Evolutionary conservation across 331 rosid species (phyloP), one percentile per base, ranked within the genome.

Genomic region (Arachis monticola): DNA sequence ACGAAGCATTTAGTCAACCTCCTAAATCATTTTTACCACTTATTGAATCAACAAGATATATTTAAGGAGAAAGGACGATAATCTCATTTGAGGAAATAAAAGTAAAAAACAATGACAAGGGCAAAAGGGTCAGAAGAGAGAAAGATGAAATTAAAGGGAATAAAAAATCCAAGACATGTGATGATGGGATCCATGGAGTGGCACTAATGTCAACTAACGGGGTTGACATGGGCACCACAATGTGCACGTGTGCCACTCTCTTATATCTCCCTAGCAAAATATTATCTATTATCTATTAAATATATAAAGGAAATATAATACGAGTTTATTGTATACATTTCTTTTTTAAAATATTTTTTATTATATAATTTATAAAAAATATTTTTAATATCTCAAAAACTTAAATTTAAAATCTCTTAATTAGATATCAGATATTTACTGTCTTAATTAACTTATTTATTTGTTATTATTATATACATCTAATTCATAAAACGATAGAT

Each of bases 191-290:
- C 56, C 1, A 45, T 60, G 63, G 70, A 44, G 66, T 55, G 68
- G 59, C 68, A 75, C 74, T 78, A 81, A 83, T 85, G 91, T 86
- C 91, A 76, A 79, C 80, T 90, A 76, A 79, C 80, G 72, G 84
- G 79, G 93, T 92, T 92, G 97, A 92, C 92, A 88, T 85, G 88
- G 79, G 76, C 59, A 60, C 84, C 88, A 64, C 89, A 41, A 80
- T 84, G 83, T 77, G 94, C 98, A 93, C 98, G 98, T 89, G 98
- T 88, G 96, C 64, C 92, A 83, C 38, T 11, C 5, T 53, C 27
- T 35, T 35, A 17, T 17, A 17, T 17, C 22, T 17, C 22, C 22
- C 22, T 17, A 17, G 22, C 22, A 17, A 17, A 17, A 17, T 17
- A 17, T 17, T 17, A 17, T 17, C 22, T 17, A 17, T 17, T 17